A percentile compares a stretch with the other conserved stretches of the same genome.
These are phyloP conservation scores for Ceriops decandra DNA, from an alignment of 345 rosid genomes.

Conservation along the genomic window DNA sequence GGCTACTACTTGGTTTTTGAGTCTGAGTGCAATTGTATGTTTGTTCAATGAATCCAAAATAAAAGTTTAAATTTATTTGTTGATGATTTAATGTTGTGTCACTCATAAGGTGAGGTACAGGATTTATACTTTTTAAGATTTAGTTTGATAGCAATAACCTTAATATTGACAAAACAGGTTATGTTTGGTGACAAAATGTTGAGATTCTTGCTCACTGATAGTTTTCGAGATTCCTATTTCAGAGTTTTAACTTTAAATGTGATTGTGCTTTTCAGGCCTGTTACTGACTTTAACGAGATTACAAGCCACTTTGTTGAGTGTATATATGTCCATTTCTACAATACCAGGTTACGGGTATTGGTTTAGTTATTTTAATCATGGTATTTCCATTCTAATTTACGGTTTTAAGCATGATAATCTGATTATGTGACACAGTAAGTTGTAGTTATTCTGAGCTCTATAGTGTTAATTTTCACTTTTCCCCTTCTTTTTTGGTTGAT, in stretches of 20 bases:
- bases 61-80: too few relatives aligned
- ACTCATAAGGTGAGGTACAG: too few relatives aligned
- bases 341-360: constrained; percentile 72
- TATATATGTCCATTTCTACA: constrained; percentile 73
- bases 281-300: constrained; percentile 81
- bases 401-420: not conserved
- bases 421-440: not conserved
- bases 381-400: not conserved
- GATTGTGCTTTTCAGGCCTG: constrained; percentile 57
- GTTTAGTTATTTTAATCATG: constrained; percentile 16
- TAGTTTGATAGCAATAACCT: too few relatives aligned
- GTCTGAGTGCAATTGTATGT: too few relatives aligned
- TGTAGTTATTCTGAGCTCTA: not conserved
- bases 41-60: too few relatives aligned
- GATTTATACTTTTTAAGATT: too few relatives aligned
- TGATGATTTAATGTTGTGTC: too few relatives aligned
- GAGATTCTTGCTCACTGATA: too few relatives aligned
- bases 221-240: not conserved
- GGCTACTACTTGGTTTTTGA: too few relatives aligned
- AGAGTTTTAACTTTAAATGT: constrained; percentile 13
- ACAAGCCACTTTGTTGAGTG: constrained; percentile 82
- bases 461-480: not conserved
- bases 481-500: not conserved
- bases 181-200: too few relatives aligned
- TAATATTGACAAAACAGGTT: too few relatives aligned